Conservation (phyloP, 208 protist genomes). For the Spongospora subterranea region DNA sequence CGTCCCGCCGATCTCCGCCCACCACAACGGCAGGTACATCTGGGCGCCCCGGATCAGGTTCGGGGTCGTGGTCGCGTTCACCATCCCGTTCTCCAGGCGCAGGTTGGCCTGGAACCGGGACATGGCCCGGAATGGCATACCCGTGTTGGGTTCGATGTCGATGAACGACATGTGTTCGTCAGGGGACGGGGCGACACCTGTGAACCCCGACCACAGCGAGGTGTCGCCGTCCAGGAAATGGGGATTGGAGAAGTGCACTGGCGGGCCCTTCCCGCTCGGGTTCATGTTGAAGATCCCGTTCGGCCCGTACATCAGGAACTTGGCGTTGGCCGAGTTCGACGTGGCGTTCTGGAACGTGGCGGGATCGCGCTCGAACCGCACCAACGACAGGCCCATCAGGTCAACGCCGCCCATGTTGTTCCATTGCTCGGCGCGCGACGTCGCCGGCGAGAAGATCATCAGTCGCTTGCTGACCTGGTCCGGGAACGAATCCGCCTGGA, state of each 20-base stretch:
- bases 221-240: constrained; percentile 39
- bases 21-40: constrained; percentile 48
- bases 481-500: constrained; percentile 6
- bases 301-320: constrained; percentile 33
- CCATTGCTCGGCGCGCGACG: neutral
- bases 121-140: neutral
- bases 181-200: neutral
- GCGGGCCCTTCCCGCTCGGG: neutral
- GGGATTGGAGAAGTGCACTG: neutral
- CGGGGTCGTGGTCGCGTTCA: neutral
- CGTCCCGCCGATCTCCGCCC: neutral
- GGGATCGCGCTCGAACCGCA: neutral
- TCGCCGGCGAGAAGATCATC: neutral
- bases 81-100: neutral
- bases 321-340: constrained; percentile 4
- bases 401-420: neutral
- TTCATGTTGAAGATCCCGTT: constrained; percentile 33
- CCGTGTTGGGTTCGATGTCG: constrained; percentile 40
- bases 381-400: constrained; percentile 1
- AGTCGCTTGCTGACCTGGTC: neutral
- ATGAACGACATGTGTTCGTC: neutral
- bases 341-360: neutral
- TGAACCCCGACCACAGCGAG: neutral
- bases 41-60: neutral
- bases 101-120: constrained; percentile 28